phyloP scores from a whole-genome alignment of 2,329 filamentous ascomycete genomes.

The Leptodontidium sp. region DNA sequence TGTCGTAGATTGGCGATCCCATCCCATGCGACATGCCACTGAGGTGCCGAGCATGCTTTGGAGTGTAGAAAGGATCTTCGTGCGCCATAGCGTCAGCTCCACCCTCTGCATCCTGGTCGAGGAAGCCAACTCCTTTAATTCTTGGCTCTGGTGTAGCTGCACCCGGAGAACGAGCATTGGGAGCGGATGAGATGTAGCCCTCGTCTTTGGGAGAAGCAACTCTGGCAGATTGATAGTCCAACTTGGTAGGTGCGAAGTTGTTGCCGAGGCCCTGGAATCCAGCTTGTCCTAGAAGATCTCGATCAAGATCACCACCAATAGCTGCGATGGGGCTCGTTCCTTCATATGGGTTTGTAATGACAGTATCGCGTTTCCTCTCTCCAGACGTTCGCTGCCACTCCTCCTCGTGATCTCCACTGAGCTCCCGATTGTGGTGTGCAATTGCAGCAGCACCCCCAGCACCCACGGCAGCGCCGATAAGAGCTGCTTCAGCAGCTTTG shows the following conservation, averaged over 20 bases:
- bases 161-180: slow-evolving; percentile 61
- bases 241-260: slow-evolving; percentile 51
- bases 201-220: slow-evolving; percentile 77
- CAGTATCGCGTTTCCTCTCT: slow-evolving; percentile 70
- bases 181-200: slow-evolving; percentile 84
- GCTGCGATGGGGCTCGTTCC: slow-evolving; percentile 67
- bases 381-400: slow-evolving; percentile 70
- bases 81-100: slow-evolving; percentile 57
- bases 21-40: slow-evolving; percentile 94
- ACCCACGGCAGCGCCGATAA: slow-evolving; percentile 58
- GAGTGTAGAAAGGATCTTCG: slow-evolving; percentile 72
- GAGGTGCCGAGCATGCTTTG: slow-evolving; percentile 71
- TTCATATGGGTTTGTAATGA: slow-evolving; percentile 73
- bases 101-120: slow-evolving; percentile 59
- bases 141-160: slow-evolving; percentile 55
- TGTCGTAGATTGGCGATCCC: slow-evolving; percentile 88
- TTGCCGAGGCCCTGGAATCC: slow-evolving; percentile 49
- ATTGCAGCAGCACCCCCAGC: slow-evolving; percentile 62
- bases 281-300: slow-evolving; percentile 54
- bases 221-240: slow-evolving; percentile 53
- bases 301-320: slow-evolving; percentile 47
- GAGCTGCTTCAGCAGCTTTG: slow-evolving; percentile 47
- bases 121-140: slow-evolving; percentile 55
- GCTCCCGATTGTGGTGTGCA: slow-evolving; percentile 60
- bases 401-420: slow-evolving; percentile 67